These are phyloP conservation scores for Sordariomycetes sp. DNA, from an alignment of 2,329 filamentous ascomycete genomes.

Conservation along the genomic window DNA sequence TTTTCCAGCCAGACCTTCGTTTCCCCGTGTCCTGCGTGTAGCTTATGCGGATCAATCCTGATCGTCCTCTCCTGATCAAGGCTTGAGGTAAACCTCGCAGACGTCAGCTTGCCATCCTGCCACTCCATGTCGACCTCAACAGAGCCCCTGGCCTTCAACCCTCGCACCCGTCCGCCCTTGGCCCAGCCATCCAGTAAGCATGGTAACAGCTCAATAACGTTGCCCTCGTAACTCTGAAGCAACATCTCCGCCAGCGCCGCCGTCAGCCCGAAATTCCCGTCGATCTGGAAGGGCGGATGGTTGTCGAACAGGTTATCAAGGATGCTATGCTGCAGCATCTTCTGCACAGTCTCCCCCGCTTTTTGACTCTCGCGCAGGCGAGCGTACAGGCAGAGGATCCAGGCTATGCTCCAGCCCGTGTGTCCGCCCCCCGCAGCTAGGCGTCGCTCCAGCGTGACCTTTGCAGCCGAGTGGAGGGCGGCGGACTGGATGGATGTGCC, in stretches of 20 bases:
- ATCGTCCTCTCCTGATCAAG: no score
- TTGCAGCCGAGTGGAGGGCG: slow-evolving; percentile 16
- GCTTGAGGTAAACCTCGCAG: background rate
- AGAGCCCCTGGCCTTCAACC: slow-evolving; percentile 3
- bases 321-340: slow-evolving; percentile 1
- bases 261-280: slow-evolving; percentile 38
- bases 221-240: slow-evolving; percentile 23
- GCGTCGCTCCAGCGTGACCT: slow-evolving; percentile 16
- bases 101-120: slow-evolving; percentile 1
- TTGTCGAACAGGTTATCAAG: slow-evolving; percentile 23
- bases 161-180: background rate
- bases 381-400: slow-evolving; percentile 38
- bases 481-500: slow-evolving; percentile 18
- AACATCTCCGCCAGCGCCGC: slow-evolving; percentile 34
- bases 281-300: slow-evolving; percentile 32
- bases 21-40: no score
- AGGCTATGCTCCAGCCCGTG: slow-evolving; percentile 43
- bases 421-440: slow-evolving; percentile 28
- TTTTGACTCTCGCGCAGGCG: slow-evolving; percentile 22
- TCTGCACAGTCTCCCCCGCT: slow-evolving; percentile 10
- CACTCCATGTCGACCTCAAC: slow-evolving; percentile 4
- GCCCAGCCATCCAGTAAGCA: slow-evolving; percentile 2
- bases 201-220: slow-evolving; percentile 1
- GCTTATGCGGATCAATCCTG: no score
- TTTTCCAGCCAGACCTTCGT: no score